Evolutionary conservation across 2,329 filamentous ascomycete genomes (phyloP).

Genomic region (Verticillium alfalfae): DNA sequence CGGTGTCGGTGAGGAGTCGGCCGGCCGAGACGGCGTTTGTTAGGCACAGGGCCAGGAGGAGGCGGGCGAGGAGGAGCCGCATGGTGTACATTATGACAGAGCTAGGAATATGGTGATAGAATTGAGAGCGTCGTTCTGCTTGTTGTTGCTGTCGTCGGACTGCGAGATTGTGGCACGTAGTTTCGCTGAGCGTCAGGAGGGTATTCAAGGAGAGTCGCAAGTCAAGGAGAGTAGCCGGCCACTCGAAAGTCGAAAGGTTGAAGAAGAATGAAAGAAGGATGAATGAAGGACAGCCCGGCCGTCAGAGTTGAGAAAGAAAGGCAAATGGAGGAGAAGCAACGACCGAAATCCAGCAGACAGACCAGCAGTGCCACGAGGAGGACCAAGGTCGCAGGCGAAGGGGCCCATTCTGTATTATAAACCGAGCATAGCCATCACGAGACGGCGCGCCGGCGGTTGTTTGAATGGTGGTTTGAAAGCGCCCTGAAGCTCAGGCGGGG

Average conservation of each 20-base stretch:
- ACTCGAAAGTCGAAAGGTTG: conserved; percentile 5
- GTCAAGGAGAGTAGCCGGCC: conserved; percentile 9
- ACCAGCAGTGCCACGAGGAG: background rate
- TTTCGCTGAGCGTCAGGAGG: conserved; percentile 1
- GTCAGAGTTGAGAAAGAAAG: background rate
- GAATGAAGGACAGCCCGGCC: background rate
- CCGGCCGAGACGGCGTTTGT: conserved; percentile 3
- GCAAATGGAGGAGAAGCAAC: background rate
- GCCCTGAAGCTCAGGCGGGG: background rate
- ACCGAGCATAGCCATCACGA: background rate
- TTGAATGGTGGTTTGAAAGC: background rate
- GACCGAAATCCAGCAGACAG: conserved; percentile 1
- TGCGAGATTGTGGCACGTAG: background rate
- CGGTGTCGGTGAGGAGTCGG: background rate
- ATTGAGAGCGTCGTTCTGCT: background rate
- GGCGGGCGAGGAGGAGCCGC: conserved; percentile 6
- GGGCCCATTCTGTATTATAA: background rate
- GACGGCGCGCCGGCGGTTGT: background rate
- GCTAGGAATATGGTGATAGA: background rate
- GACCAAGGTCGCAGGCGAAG: background rate
- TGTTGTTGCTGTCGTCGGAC: background rate
- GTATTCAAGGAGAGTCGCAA: background rate
- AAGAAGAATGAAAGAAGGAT: background rate
- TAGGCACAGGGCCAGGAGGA: conserved; percentile 8
- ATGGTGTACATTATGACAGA: background rate